Conservation (phyloP, 1,284 basidiomycete genomes). For the Ustilago sp. region DNA sequence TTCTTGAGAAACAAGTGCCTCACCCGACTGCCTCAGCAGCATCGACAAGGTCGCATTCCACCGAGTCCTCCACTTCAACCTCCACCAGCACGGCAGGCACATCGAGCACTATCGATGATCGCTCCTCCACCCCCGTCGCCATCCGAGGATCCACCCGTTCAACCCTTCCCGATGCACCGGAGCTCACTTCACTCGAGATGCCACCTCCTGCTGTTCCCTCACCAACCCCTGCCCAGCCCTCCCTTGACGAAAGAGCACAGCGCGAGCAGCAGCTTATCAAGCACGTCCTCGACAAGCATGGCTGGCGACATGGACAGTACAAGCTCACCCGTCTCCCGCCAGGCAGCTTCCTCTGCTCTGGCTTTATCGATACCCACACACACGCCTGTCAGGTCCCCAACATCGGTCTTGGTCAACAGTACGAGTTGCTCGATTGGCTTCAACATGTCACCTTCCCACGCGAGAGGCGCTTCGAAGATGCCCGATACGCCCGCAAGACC, state of each 20-base stretch:
- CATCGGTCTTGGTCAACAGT: constrained; percentile 73
- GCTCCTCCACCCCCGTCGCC: constrained; percentile 53
- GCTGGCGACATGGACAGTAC: constrained; percentile 66
- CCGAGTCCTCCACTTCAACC: constrained; percentile 27
- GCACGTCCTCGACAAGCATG: constrained; percentile 45
- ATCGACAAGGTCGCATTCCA: constrained; percentile 11
- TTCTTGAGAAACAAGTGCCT: constrained; percentile 29
- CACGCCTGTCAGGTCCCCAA: constrained; percentile 74
- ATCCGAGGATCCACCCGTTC: constrained; percentile 33
- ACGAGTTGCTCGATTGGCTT: constrained; percentile 90
- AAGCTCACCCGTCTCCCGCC: constrained; percentile 73
- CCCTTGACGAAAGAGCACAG: constrained; percentile 27
- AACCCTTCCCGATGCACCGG: constrained; percentile 34
- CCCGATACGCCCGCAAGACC: constrained; percentile 77
- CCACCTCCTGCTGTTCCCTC: constrained; percentile 41
- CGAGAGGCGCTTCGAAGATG: constrained; percentile 83
- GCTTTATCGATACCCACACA: constrained; percentile 89
- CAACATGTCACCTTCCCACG: constrained; percentile 87
- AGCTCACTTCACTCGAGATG: constrained; percentile 47
- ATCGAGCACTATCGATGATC: constrained; percentile 25
- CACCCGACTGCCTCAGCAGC: constrained; percentile 4
- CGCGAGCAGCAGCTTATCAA: constrained; percentile 47
- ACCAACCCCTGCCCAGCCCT: constrained; percentile 14
- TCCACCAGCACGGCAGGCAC: constrained; percentile 27
- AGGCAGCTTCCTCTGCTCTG: constrained; percentile 87